A percentile compares a stretch with the other conserved stretches of the same genome.
phyloP scores from a whole-genome alignment of 352 stramenopile species.

The Pythium insidiosum region DNA sequence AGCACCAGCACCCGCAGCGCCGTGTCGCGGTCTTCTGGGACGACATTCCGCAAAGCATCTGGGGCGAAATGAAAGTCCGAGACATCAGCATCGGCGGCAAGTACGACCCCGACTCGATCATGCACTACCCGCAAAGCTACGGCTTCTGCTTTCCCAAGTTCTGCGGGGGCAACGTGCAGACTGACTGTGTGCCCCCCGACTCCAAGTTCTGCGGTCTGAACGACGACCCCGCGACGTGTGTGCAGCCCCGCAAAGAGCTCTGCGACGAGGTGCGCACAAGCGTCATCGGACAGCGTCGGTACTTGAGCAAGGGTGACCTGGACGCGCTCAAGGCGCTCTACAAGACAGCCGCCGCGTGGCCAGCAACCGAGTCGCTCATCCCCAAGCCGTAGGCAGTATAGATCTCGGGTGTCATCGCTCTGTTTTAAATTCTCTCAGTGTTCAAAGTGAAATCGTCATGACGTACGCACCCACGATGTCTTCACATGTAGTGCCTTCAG shows the following conservation, averaged over 20 bases:
- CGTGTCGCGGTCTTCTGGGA: constrained; percentile 69
- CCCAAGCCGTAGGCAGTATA: no score
- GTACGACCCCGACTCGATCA: constrained; percentile 68
- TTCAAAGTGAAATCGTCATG: no score
- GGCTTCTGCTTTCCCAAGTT: constrained; percentile 64
- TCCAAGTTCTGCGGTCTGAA: constrained; percentile 73
- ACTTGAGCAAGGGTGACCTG: constrained; percentile 34
- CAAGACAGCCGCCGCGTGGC: constrained; percentile 18
- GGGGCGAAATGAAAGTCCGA: constrained; percentile 62
- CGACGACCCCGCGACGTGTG: constrained; percentile 44
- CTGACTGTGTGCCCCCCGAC: constrained; percentile 36
- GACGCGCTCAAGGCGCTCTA: constrained; percentile 41
- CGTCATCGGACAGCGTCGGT: constrained; percentile 60
- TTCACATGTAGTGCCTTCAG: no score
- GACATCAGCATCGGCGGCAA: constrained; percentile 53
- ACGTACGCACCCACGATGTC: no score
- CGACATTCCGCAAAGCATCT: constrained; percentile 61
- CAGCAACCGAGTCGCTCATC: constrained; percentile 13
- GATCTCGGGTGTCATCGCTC: no score
- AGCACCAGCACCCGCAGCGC: constrained; percentile 71
- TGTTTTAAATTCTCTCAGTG: no score
- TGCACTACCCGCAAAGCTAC: constrained; percentile 76
- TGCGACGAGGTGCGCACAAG: constrained; percentile 48
- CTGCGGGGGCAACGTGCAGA: constrained; percentile 29
- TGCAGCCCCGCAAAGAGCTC: constrained; percentile 40